A percentile compares a stretch with the other conserved stretches of the same genome.
These are phyloP conservation scores for Scheffersomyces spartinae DNA, from an alignment of 805 yeast genomes.

Conservation along the genomic window DNA sequence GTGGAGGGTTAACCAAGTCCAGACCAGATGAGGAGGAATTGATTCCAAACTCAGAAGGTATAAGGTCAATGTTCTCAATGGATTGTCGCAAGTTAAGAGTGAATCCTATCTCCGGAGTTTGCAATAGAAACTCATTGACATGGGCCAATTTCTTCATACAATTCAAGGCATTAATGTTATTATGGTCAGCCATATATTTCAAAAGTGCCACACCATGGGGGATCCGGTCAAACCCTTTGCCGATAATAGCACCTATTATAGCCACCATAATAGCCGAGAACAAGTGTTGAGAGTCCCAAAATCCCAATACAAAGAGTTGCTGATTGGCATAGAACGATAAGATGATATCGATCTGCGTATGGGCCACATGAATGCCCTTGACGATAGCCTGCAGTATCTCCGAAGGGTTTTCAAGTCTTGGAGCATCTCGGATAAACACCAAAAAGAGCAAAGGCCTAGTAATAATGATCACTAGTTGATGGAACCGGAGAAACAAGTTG, in stretches of 20 bases:
- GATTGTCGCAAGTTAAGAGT: slow-evolving; percentile 12
- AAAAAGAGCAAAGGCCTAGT: slow-evolving; percentile 23
- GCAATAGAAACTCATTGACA: slow-evolving; percentile 11
- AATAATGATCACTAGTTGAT: slow-evolving; percentile 19
- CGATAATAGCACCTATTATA: slow-evolving; percentile 14
- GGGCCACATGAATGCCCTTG: slow-evolving; percentile 17
- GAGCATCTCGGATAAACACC: slow-evolving; percentile 14
- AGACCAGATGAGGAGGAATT: background rate
- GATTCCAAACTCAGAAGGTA: slow-evolving; percentile 1
- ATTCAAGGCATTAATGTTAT: slow-evolving; percentile 24
- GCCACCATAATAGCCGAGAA: slow-evolving; percentile 20
- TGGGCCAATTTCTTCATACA: slow-evolving; percentile 16
- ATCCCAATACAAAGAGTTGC: slow-evolving; percentile 22
- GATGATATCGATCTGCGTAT: slow-evolving; percentile 18
- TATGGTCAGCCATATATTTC: slow-evolving; percentile 19
- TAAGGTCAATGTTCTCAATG: slow-evolving; percentile 8
- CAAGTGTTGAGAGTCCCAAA: slow-evolving; percentile 29
- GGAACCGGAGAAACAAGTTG: slow-evolving; percentile 24
- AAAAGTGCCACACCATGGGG: slow-evolving; percentile 19
- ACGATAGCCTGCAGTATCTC: slow-evolving; percentile 16
- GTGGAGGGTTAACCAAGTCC: slow-evolving; percentile 3
- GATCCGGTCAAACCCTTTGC: slow-evolving; percentile 9
- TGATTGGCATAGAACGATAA: slow-evolving; percentile 15
- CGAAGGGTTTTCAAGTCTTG: slow-evolving; percentile 11
- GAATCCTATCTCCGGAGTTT: slow-evolving; percentile 14